Percentiles rank a stretch among this genome's conserved stretches.
Conservation (phyloP, 2,329 filamentous ascomycete species). For the Colletotrichum aenigma region DNA sequence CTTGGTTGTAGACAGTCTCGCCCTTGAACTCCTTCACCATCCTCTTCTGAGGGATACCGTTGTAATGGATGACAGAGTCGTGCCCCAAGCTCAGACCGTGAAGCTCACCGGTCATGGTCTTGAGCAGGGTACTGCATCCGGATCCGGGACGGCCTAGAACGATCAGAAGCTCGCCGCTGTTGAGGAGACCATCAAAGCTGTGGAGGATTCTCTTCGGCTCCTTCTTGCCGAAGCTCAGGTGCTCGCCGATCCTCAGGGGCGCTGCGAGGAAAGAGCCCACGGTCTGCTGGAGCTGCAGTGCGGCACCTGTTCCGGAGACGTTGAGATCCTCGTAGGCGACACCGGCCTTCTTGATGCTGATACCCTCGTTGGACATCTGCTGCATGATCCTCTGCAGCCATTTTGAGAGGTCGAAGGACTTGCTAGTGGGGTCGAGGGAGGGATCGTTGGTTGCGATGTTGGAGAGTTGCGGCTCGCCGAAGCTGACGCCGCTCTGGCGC, state of each 20-base stretch:
- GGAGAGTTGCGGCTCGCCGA: conserved; percentile 9
- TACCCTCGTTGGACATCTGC: conserved; percentile 57
- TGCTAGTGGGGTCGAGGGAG: conserved; percentile 38
- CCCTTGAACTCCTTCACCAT: conserved; percentile 67
- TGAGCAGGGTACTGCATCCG: conserved; percentile 69
- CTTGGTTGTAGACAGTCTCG: conserved; percentile 76
- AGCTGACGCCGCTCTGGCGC: conserved; percentile 31
- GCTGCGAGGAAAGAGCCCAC: conserved; percentile 63
- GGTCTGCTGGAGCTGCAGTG: conserved; percentile 71
- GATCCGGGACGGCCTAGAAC: conserved; percentile 71
- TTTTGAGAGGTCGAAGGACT: conserved; percentile 43
- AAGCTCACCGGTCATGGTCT: conserved; percentile 64
- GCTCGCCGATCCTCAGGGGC: conserved; percentile 62
- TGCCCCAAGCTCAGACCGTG: conserved; percentile 60
- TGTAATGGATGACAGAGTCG: conserved; percentile 62
- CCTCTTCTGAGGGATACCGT: conserved; percentile 57
- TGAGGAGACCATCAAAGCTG: conserved; percentile 67
- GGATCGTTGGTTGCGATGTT: conserved; percentile 28
- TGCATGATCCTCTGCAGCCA: conserved; percentile 44
- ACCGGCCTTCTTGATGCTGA: conserved; percentile 58
- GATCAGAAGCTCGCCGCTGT: conserved; percentile 69
- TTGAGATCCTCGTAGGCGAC: conserved; percentile 69
- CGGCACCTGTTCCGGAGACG: conserved; percentile 69
- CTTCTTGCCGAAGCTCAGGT: conserved; percentile 51
- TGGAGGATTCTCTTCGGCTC: conserved; percentile 64